Conservation (phyloP, 129 eudicot genomes). For the Ambrosia artemisiifolia region DNA sequence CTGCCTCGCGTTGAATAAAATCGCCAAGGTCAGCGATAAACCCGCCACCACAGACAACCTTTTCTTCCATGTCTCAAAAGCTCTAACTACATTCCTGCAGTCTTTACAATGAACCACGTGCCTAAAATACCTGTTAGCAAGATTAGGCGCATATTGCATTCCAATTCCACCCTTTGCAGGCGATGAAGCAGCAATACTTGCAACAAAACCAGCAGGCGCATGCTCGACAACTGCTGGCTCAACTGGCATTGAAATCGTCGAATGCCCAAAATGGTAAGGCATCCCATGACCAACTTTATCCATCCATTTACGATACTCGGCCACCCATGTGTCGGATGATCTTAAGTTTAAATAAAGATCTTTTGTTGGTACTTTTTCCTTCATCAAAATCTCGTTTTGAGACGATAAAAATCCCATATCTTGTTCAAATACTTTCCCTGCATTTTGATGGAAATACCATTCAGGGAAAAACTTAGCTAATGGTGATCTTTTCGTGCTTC, state of each 20-base stretch:
- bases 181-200: slow-evolving; percentile 71
- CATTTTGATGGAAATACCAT: slow-evolving; percentile 94
- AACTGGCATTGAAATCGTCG: slow-evolving; percentile 63
- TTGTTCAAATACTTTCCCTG: slow-evolving; percentile 89
- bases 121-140: slow-evolving; percentile 69
- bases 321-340: slow-evolving; percentile 95
- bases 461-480: slow-evolving; percentile 54
- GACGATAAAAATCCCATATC: slow-evolving; percentile 97
- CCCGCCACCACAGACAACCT: slow-evolving; percentile 55
- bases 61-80: slow-evolving; percentile 59
- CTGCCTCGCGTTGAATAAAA: slow-evolving; percentile 66
- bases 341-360: slow-evolving; percentile 65
- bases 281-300: slow-evolving; percentile 96
- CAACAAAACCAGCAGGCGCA: slow-evolving; percentile 92
- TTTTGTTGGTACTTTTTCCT: slow-evolving; percentile 78
- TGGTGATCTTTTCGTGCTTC: slow-evolving; percentile 63
- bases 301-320: slow-evolving; percentile 97
- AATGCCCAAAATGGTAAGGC: slow-evolving; percentile 93
- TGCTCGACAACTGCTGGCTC: slow-evolving; percentile 89
- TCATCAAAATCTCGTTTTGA: slow-evolving; percentile 74
- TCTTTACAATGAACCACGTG: slow-evolving; percentile 90
- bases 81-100: slow-evolving; percentile 51
- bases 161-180: slow-evolving; percentile 97
- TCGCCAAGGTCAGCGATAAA: slow-evolving; percentile 60
- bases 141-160: slow-evolving; percentile 65